These are phyloP conservation scores for Pulveroboletus sp. DNA, from an alignment of 768 basidiomycete species.

Conservation along the genomic window DNA sequence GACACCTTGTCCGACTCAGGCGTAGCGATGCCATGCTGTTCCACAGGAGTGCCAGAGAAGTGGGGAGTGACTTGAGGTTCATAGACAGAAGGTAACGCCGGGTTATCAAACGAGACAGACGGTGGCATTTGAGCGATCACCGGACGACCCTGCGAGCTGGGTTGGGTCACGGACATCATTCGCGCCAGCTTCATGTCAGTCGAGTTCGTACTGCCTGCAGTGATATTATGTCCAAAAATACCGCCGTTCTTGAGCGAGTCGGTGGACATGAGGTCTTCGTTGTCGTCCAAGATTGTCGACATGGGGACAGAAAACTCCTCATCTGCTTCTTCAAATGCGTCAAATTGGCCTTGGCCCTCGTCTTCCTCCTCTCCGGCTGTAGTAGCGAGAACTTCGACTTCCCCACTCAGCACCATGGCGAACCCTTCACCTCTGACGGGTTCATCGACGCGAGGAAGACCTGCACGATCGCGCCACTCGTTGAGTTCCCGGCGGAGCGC, in stretches of 20 bases:
- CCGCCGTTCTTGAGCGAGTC: constrained; percentile 31
- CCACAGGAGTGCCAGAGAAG: constrained; percentile 17
- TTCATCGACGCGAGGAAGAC: constrained; percentile 68
- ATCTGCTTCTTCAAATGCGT: constrained; percentile 39
- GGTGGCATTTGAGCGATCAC: constrained; percentile 43
- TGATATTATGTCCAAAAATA: constrained; percentile 26
- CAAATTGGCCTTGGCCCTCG: constrained; percentile 37
- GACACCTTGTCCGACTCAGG: constrained; percentile 27
- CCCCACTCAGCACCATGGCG: constrained; percentile 62
- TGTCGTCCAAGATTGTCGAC: constrained; percentile 26
- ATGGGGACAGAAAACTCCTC: constrained; percentile 33
- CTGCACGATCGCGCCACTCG: constrained; percentile 82
- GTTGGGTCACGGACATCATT: constrained; percentile 21
- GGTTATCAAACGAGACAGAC: constrained; percentile 48
- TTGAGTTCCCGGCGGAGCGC: constrained; percentile 88
- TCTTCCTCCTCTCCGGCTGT: constrained; percentile 56
- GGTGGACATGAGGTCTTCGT: constrained; percentile 28
- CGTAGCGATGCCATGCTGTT: constrained; percentile 16
- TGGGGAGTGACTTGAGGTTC: constrained; percentile 35
- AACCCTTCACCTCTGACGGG: constrained; percentile 70
- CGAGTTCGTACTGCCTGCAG: constrained; percentile 31
- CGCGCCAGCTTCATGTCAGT: constrained; percentile 23
- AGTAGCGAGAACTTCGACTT: constrained; percentile 58
- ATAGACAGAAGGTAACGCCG: constrained; percentile 43
- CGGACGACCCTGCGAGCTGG: constrained; percentile 32